Conservation (phyloP, 2,329 filamentous ascomycete species). For the Neonectria punicea region DNA sequence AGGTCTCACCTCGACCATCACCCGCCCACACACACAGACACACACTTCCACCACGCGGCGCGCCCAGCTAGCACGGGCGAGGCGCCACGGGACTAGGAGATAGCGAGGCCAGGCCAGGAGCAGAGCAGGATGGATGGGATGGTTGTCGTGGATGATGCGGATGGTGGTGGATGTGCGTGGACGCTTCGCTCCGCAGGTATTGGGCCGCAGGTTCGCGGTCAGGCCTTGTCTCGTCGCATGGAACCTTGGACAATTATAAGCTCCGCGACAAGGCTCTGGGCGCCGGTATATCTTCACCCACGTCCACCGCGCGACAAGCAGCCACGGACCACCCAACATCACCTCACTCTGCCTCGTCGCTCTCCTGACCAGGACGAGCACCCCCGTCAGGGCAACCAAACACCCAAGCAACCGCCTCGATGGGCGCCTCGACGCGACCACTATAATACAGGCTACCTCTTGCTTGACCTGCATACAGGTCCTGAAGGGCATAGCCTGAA, state of each 20-base stretch:
- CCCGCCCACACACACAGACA: constrained; percentile 9
- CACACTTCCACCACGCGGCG: constrained; percentile 18
- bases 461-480: constrained; percentile 32
- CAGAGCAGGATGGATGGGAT: not conserved
- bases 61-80: constrained; percentile 16
- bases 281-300: constrained; percentile 11
- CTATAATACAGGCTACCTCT: constrained; percentile 38
- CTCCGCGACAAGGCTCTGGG: constrained; percentile 8
- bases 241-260: constrained; percentile 12
- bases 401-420: constrained; percentile 36
- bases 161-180: not conserved
- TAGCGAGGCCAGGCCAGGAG: constrained; percentile 9
- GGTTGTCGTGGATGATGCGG: not conserved
- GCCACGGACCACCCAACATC: constrained; percentile 41
- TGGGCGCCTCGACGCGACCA: constrained; percentile 27
- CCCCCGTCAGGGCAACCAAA: constrained; percentile 39
- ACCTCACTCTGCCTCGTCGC: constrained; percentile 42
- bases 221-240: not conserved
- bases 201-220: constrained; percentile 13
- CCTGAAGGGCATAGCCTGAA: constrained; percentile 35
- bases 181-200: constrained; percentile 12
- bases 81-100: constrained; percentile 21
- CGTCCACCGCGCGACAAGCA: constrained; percentile 34
- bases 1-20: not conserved
- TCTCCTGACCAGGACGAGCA: constrained; percentile 42